phyloP scores from a whole-genome alignment of 176 grass and related monocot species.

The Cymbopogon citratus region DNA sequence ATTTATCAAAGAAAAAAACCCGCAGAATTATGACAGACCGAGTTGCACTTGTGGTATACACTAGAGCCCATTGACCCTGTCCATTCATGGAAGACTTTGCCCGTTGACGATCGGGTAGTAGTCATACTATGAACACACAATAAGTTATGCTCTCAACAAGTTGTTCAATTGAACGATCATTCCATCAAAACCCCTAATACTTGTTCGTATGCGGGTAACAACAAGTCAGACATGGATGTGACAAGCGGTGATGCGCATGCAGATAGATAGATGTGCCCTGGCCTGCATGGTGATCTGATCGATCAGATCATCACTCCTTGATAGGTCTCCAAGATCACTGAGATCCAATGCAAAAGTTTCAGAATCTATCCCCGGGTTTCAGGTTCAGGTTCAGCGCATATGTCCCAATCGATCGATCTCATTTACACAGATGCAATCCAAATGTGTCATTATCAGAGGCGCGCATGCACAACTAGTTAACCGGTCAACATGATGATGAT shows the following conservation, averaged over 20 bases:
- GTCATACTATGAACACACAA: neutral
- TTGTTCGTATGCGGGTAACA: neutral
- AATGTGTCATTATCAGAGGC: neutral
- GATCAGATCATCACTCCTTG: neutral
- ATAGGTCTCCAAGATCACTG: neutral
- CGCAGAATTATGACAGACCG: too few relatives aligned
- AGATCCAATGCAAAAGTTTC: neutral
- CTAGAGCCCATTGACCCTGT: neutral
- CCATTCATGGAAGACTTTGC: conserved; percentile 7
- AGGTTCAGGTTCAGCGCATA: neutral
- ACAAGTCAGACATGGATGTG: neutral
- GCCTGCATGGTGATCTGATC: conserved; percentile 23
- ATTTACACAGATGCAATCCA: neutral
- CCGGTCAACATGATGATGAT: neutral
- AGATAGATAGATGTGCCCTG: neutral
- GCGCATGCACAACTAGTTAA: conserved; percentile 19
- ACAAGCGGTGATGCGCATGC: conserved; percentile 6
- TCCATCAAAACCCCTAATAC: neutral
- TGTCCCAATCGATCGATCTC: neutral
- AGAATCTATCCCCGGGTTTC: neutral
- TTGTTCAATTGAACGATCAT: conserved; percentile 20
- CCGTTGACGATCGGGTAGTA: neutral
- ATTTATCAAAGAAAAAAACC: too few relatives aligned
- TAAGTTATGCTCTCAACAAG: neutral
- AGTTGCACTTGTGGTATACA: too few relatives aligned